phyloP scores from a whole-genome alignment of 805 yeast genomes.

The Yueomyces sinensis region DNA sequence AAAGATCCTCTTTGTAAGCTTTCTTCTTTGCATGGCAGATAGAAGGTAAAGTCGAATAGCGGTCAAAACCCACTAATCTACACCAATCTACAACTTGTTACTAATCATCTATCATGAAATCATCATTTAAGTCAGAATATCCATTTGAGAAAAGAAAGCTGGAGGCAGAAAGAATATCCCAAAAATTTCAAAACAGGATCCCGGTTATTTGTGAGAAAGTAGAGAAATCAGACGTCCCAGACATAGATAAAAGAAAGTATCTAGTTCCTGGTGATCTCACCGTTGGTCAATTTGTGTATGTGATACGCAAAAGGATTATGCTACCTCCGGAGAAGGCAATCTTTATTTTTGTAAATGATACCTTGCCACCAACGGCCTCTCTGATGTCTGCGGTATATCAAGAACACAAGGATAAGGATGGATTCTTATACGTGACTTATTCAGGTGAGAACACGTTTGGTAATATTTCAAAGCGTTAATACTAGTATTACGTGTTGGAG shows the following conservation, averaged over 20 bases:
- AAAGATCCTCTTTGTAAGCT: no score
- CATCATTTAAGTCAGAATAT: constrained; percentile 44
- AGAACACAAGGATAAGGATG: constrained; percentile 96
- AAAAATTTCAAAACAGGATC: constrained; percentile 80
- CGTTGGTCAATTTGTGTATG: constrained; percentile 97
- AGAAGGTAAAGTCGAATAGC: no score
- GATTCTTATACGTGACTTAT: constrained; percentile 88
- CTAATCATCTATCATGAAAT: constrained; percentile 21
- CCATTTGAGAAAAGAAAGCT: constrained; percentile 93
- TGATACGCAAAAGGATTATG: constrained; percentile 89
- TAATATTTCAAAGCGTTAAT: no score
- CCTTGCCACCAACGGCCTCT: constrained; percentile 96
- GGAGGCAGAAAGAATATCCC: constrained; percentile 82
- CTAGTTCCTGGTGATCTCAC: constrained; percentile 92
- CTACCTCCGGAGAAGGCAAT: constrained; percentile 96
- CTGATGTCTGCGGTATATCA: constrained; percentile 89
- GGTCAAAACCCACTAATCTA: no score
- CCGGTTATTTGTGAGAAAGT: constrained; percentile 97
- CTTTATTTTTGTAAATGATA: constrained; percentile 92
- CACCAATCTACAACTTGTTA: no score
- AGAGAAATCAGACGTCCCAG: constrained; percentile 90
- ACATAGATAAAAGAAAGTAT: constrained; percentile 93
- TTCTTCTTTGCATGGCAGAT: no score
- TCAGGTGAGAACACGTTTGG: constrained; percentile 99
- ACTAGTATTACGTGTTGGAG: no score